Percentiles rank a stretch among this genome's conserved stretches.
These are phyloP conservation scores for Pseudocercospora ulei DNA, from an alignment of 2,329 filamentous ascomycete species.

Conservation along the genomic window DNA sequence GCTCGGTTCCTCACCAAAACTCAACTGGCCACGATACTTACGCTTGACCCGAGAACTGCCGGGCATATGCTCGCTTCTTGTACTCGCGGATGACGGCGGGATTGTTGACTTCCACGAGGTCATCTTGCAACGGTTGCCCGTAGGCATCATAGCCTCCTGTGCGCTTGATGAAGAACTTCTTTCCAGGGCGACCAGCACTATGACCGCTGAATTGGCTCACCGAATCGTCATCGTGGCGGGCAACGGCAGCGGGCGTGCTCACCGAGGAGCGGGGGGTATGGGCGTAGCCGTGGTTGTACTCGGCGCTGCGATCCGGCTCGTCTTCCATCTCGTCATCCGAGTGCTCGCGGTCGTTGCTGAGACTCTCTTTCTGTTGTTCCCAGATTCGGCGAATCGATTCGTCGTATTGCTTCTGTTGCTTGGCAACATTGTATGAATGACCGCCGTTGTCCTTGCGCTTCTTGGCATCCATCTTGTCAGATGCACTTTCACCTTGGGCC, in stretches of 20 bases:
- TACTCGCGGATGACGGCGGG: slow-evolving; percentile 83
- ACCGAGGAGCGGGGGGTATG: slow-evolving; percentile 59
- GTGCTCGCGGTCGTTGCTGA: slow-evolving; percentile 63
- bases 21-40: no score
- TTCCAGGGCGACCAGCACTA: slow-evolving; percentile 46
- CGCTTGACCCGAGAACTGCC: slow-evolving; percentile 63
- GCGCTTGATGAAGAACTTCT: slow-evolving; percentile 63
- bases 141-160: slow-evolving; percentile 50
- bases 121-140: slow-evolving; percentile 43
- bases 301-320: slow-evolving; percentile 43
- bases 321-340: slow-evolving; percentile 64
- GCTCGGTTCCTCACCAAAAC: neutral
- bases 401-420: slow-evolving; percentile 85
- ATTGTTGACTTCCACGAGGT: slow-evolving; percentile 43
- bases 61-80: slow-evolving; percentile 62
- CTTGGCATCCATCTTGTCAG: slow-evolving; percentile 76
- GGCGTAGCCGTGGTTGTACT: slow-evolving; percentile 34
- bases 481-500: slow-evolving; percentile 76
- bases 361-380: slow-evolving; percentile 71
- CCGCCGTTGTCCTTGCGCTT: slow-evolving; percentile 60
- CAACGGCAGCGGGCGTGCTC: slow-evolving; percentile 48
- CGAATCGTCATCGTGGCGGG: slow-evolving; percentile 67
- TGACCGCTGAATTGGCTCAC: slow-evolving; percentile 44
- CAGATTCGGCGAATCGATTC: slow-evolving; percentile 86
- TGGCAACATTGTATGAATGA: slow-evolving; percentile 94